A percentile compares a stretch with the other conserved stretches of the same genome.
Evolutionary conservation across 108 stramenopile species (phyloP).

Genomic region (Skeletonema costatum): DNA sequence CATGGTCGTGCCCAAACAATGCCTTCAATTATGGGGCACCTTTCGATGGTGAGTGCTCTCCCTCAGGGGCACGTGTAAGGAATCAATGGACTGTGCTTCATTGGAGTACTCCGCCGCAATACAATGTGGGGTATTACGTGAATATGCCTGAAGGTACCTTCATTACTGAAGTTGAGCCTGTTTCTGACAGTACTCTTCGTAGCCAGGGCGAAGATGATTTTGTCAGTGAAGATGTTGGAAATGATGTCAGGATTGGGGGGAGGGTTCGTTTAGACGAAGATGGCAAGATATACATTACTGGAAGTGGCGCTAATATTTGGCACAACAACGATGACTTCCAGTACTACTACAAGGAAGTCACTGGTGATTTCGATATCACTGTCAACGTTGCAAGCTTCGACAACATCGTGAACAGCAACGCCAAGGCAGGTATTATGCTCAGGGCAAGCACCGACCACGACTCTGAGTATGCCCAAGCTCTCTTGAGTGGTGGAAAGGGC

Average conservation of each 20-base stretch:
- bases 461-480: not conserved
- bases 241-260: not conserved
- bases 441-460: conserved; percentile 7
- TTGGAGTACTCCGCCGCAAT: not conserved
- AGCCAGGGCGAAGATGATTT: not conserved
- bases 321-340: conserved; percentile 26
- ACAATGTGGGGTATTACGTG: conserved; percentile 26
- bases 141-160: conserved; percentile 13
- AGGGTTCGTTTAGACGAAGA: conserved; percentile 1
- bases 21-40: conserved; percentile 26
- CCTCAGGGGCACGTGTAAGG: conserved; percentile 15
- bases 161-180: not conserved
- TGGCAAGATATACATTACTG: conserved; percentile 33
- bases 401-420: not conserved
- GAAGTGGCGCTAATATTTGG: conserved; percentile 25
- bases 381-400: conserved; percentile 8
- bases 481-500: not conserved
- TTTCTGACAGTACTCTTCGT: not conserved
- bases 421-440: conserved; percentile 42
- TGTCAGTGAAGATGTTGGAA: not conserved
- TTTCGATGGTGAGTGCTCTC: conserved; percentile 33
- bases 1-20: conserved; percentile 41
- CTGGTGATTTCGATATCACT: conserved; percentile 20
- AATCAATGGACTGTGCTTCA: conserved; percentile 9
- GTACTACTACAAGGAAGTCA: conserved; percentile 10